Percentiles rank a stretch among this genome's conserved stretches.
These are phyloP conservation scores for Sporothrix pallida DNA, from an alignment of 2,329 filamentous ascomycete species.

Conservation along the genomic window DNA sequence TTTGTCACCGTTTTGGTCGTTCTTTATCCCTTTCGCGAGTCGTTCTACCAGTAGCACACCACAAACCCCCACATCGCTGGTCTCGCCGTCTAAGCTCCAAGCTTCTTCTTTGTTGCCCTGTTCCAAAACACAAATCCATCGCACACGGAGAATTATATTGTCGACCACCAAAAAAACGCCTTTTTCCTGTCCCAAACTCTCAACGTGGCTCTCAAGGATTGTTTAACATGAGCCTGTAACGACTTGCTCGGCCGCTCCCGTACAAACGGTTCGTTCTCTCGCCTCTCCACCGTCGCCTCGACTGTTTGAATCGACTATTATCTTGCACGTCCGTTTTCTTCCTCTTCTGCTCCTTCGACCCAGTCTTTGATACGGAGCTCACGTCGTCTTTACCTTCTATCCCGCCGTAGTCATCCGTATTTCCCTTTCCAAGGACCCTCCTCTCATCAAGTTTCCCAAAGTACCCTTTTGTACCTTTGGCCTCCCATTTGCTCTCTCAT, in stretches of 20 bases:
- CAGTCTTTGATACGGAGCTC: slow-evolving; percentile 1
- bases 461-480: slow-evolving; percentile 13
- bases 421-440: not conserved
- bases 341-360: not conserved
- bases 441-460: not conserved
- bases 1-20: not conserved
- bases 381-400: not conserved
- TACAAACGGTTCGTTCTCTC: slow-evolving; percentile 7
- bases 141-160: slow-evolving; percentile 3
- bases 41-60: not conserved
- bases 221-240: not conserved
- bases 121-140: slow-evolving; percentile 9
- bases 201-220: slow-evolving; percentile 3
- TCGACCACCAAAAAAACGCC: not conserved
- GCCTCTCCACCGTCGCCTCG: not conserved
- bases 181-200: not conserved
- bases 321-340: not conserved
- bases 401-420: not conserved
- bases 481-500: slow-evolving; percentile 1
- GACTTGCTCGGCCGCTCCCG: slow-evolving; percentile 28
- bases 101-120: not conserved
- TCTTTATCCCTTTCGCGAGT: not conserved
- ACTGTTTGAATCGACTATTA: not conserved
- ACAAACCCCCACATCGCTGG: slow-evolving; percentile 11
- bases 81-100: not conserved